These are phyloP conservation scores for Melampsora americana DNA, from an alignment of 1,284 basidiomycete species.

Conservation along the genomic window DNA sequence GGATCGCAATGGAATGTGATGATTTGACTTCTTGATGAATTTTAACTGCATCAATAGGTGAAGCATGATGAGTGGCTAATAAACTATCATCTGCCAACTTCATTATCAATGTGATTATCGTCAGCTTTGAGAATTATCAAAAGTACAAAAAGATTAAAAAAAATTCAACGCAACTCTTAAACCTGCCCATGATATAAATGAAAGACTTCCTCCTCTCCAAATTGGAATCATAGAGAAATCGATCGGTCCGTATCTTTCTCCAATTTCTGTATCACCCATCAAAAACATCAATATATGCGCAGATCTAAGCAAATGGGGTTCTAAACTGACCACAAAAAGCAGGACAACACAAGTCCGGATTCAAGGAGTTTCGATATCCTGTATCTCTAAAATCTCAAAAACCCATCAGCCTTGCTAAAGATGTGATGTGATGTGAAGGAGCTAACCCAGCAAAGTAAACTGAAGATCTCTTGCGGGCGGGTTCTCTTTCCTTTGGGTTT, in stretches of 20 bases:
- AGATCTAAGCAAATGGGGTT: background rate
- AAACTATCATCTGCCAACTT: conserved; percentile 50
- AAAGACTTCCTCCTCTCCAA: conserved; percentile 51
- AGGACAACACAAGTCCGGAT: conserved; percentile 48
- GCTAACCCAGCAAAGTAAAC: conserved; percentile 38
- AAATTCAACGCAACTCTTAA: conserved; percentile 45
- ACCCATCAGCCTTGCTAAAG: background rate
- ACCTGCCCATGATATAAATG: conserved; percentile 49
- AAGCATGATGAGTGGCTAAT: conserved; percentile 48
- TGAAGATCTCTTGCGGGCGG: conserved; percentile 4
- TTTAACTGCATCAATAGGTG: conserved; percentile 50
- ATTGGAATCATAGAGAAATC: conserved; percentile 51
- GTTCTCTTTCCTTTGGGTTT: too few species aligned
- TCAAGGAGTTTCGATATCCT: conserved; percentile 48
- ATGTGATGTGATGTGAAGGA: background rate
- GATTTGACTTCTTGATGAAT: conserved; percentile 50
- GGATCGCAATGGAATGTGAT: conserved; percentile 48
- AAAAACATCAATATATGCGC: background rate
- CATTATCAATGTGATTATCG: background rate
- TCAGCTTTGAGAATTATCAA: background rate
- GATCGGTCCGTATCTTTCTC: conserved; percentile 49
- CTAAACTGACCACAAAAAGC: conserved; percentile 46
- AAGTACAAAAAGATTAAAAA: background rate
- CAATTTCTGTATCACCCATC: conserved; percentile 46
- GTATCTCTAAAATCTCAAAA: conserved; percentile 48